These are phyloP conservation scores for Tetrahymena borealis DNA, from an alignment of 73 alveolate species.

Conservation along the genomic window DNA sequence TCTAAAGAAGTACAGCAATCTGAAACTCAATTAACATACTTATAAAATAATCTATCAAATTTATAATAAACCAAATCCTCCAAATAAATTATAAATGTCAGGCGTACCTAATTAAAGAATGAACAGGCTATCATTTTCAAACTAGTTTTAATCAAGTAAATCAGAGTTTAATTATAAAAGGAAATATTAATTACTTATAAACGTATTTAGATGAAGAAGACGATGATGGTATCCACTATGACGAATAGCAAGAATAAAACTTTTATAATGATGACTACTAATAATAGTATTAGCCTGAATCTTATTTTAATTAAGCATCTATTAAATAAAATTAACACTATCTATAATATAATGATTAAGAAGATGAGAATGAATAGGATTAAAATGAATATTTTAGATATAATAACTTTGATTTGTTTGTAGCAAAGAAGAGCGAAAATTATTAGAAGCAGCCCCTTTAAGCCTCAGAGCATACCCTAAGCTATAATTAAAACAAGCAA, in stretches of 20 bases:
- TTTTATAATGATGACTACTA: not conserved
- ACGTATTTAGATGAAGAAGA: not conserved
- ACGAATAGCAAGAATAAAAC: not conserved
- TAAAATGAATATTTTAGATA: not conserved
- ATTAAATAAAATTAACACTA: not conserved
- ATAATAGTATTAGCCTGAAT: not conserved
- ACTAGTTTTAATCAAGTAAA: not conserved
- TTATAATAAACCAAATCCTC: too few species aligned
- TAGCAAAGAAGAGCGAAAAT: not conserved
- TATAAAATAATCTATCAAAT: too few species aligned
- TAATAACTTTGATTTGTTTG: not conserved
- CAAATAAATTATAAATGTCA: too few species aligned
- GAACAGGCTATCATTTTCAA: not conserved
- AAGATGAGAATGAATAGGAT: not conserved
- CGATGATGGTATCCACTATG: not conserved
- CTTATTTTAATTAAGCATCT: not conserved
- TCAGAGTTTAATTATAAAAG: not conserved
- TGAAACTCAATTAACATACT: too few species aligned
- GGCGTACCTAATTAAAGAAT: not conserved
- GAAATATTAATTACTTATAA: not conserved
- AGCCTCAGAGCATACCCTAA: not conserved
- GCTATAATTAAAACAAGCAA: not conserved
- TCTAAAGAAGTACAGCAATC: too few species aligned
- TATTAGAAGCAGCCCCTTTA: not conserved
- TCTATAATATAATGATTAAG: not conserved